Evolutionary conservation across 176 grass and related monocot species (phyloP).

Genomic region (Cenchrus purpureus): DNA sequence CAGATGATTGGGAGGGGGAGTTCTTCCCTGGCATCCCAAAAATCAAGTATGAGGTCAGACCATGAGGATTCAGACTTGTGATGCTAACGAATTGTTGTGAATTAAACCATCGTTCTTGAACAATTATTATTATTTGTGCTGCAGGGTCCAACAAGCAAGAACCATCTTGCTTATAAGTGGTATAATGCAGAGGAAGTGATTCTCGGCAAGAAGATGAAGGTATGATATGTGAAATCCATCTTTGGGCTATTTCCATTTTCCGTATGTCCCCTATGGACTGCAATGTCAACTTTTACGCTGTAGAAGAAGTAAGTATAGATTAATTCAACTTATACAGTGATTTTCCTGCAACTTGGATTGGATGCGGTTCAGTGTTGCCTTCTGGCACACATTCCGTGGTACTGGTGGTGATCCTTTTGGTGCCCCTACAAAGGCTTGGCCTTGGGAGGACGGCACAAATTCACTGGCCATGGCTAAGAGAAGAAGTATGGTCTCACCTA

Average conservation of each 20-base stretch:
- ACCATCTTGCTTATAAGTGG: constrained; percentile 90
- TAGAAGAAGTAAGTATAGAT: not conserved
- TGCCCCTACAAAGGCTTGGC: constrained; percentile 85
- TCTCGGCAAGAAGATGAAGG: constrained; percentile 97
- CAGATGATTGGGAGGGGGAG: constrained; percentile 73
- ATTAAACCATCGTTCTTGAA: not conserved
- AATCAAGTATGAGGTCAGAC: constrained; percentile 87
- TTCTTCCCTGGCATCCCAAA: constrained; percentile 81
- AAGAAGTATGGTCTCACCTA: constrained; percentile 65
- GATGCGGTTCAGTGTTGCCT: constrained; percentile 87
- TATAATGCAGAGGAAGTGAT: constrained; percentile 90
- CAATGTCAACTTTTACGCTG: not conserved
- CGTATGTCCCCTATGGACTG: not conserved
- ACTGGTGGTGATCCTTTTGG: constrained; percentile 87
- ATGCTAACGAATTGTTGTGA: not conserved
- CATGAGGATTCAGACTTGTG: not conserved
- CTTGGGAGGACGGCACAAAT: constrained; percentile 96
- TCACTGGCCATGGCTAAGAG: constrained; percentile 88
- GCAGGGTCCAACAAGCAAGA: constrained; percentile 83
- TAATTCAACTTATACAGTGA: not conserved
- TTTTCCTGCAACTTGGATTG: constrained; percentile 61
- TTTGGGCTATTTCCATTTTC: not conserved
- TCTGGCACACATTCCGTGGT: constrained; percentile 89
- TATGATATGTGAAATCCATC: constrained; percentile 1
- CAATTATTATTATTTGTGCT: not conserved